Evolutionary conservation across 306 rosid species (phyloP).

Genomic region (Dalbergia cultrata): DNA sequence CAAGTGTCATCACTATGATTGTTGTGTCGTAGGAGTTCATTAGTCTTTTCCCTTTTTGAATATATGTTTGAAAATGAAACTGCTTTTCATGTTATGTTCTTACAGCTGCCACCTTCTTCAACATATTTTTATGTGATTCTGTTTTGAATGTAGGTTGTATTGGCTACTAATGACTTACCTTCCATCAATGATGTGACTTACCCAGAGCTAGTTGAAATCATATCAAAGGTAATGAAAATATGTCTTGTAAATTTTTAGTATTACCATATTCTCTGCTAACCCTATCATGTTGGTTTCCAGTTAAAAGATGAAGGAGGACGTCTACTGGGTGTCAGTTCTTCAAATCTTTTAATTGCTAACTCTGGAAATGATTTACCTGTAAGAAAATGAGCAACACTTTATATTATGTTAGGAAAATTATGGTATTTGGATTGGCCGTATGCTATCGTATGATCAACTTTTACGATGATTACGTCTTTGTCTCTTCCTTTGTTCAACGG

Average conservation of each 20-base stretch:
- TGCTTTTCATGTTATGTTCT: conserved; percentile 9
- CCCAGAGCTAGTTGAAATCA: conserved; percentile 79
- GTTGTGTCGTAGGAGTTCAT: conserved; percentile 20
- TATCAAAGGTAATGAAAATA: conserved; percentile 67
- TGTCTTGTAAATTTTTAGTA: conserved; percentile 5
- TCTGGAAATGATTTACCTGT: conserved; percentile 99
- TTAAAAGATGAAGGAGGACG: conserved; percentile 76
- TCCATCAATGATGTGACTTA: conserved; percentile 91
- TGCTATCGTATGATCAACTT: conserved; percentile 14
- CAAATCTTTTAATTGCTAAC: conserved; percentile 82
- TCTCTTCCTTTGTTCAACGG: conserved; percentile 38
- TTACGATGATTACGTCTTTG: conserved; percentile 2
- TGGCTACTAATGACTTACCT: conserved; percentile 98
- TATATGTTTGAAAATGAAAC: conserved; percentile 36
- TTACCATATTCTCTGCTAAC: conserved; percentile 43
- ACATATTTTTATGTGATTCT: conserved; percentile 41
- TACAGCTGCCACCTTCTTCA: conserved; percentile 35
- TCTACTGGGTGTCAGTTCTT: conserved; percentile 76
- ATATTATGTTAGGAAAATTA: conserved; percentile 18
- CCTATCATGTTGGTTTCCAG: conserved; percentile 61
- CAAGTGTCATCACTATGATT: conserved; percentile 13
- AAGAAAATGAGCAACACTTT: conserved; percentile 53
- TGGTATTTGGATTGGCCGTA: conserved; percentile 13
- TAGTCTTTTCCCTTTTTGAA: conserved; percentile 21
- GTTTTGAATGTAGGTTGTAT: conserved; percentile 75